Percentiles rank a stretch among this genome's conserved stretches.
phyloP scores from a whole-genome alignment of 129 eudicot species.

The Mikania micrantha region DNA sequence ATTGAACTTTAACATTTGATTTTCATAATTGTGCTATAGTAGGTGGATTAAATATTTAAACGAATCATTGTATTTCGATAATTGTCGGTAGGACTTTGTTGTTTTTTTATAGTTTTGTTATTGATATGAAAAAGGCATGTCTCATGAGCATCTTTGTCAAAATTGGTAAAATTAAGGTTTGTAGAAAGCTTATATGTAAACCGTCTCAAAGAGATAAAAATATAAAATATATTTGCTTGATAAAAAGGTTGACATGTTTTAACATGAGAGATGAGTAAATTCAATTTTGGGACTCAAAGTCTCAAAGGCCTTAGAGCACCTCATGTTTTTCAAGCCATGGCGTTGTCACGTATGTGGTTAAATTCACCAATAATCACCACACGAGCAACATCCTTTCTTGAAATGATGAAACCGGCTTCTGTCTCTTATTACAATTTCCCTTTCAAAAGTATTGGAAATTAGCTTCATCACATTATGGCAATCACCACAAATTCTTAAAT shows the following conservation, averaged over 20 bases:
- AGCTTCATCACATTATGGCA: slow-evolving; percentile 74
- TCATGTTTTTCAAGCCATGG: too few relatives aligned
- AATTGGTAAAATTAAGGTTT: too few relatives aligned
- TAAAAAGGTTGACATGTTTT: too few relatives aligned
- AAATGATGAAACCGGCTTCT: slow-evolving; percentile 71
- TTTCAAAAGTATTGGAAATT: slow-evolving; percentile 37
- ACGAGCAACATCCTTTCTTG: slow-evolving; percentile 62
- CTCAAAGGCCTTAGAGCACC: too few relatives aligned
- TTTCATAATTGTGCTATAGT: slow-evolving; percentile 22
- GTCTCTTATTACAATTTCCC: slow-evolving; percentile 83
- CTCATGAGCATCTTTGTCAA: too few relatives aligned
- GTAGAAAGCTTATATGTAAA: too few relatives aligned
- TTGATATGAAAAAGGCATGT: too few relatives aligned
- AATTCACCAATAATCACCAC: slow-evolving; percentile 70
- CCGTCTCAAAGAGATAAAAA: too few relatives aligned
- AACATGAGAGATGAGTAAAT: too few relatives aligned
- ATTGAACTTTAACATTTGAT: slow-evolving; percentile 8
- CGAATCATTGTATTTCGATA: background rate
- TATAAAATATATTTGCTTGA: too few relatives aligned
- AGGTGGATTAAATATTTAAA: slow-evolving; percentile 1
- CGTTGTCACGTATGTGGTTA: background rate
- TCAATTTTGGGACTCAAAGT: too few relatives aligned
- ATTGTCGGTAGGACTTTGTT: background rate
- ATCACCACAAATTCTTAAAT: slow-evolving; percentile 75
- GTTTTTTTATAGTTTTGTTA: background rate